Percentiles rank a stretch among this genome's conserved stretches.
Conservation (phyloP, 352 stramenopile genomes). For the Phytophthora cajani region DNA sequence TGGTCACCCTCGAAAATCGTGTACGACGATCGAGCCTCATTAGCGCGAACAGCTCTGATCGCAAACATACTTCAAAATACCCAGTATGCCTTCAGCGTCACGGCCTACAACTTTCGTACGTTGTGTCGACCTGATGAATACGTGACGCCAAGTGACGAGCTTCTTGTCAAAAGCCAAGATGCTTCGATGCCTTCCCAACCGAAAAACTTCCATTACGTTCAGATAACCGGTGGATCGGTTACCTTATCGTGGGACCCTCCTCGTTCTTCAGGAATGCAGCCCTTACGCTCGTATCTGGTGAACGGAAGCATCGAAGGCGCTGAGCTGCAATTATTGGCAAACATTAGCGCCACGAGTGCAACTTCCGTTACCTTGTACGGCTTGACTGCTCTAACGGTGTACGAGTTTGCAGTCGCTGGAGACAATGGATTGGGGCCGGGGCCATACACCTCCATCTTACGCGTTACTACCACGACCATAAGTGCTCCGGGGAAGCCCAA, state of each 20-base stretch:
- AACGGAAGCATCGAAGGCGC: slow-evolving; percentile 7
- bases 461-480: slow-evolving; percentile 32
- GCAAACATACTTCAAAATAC: slow-evolving; percentile 45
- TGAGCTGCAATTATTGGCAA: slow-evolving; percentile 12
- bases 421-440: slow-evolving; percentile 48
- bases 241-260: slow-evolving; percentile 54
- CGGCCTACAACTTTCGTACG: slow-evolving; percentile 53
- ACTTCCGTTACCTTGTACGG: slow-evolving; percentile 33
- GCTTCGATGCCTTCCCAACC: slow-evolving; percentile 49
- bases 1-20: slow-evolving; percentile 43
- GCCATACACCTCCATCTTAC: slow-evolving; percentile 39
- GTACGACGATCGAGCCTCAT: slow-evolving; percentile 48
- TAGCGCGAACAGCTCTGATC: slow-evolving; percentile 30
- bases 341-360: slow-evolving; percentile 17
- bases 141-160: slow-evolving; percentile 33
- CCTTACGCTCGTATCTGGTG: slow-evolving; percentile 44
- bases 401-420: slow-evolving; percentile 48
- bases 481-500: slow-evolving; percentile 41
- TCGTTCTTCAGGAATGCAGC: slow-evolving; percentile 40
- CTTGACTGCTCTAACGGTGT: slow-evolving; percentile 32
- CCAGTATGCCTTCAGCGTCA: slow-evolving; percentile 54
- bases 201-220: slow-evolving; percentile 35
- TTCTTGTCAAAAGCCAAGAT: slow-evolving; percentile 47
- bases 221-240: slow-evolving; percentile 50
- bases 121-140: slow-evolving; percentile 43